Percentiles rank a stretch among this genome's conserved stretches.
Conservation (phyloP, 352 stramenopile genomes). For the Stephanocyclus meneghinianus region DNA sequence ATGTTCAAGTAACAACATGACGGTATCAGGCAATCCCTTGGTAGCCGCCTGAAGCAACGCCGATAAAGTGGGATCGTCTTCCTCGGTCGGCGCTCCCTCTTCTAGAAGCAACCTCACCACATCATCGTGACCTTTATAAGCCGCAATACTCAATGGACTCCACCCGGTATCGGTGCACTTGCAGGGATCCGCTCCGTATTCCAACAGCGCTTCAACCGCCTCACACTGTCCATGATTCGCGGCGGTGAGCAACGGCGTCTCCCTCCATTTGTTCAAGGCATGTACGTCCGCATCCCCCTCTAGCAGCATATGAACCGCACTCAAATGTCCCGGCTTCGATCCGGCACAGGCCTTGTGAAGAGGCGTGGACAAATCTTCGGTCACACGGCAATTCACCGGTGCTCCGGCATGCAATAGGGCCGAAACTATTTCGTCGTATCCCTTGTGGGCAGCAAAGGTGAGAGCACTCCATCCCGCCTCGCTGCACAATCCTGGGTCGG, state of each 20-base stretch:
- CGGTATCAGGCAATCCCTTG: conserved; percentile 81
- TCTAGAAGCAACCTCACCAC: conserved; percentile 77
- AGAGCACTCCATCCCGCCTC: conserved; percentile 81
- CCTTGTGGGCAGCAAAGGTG: conserved; percentile 83
- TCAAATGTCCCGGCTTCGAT: conserved; percentile 73
- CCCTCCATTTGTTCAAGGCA: conserved; percentile 83
- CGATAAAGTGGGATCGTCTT: conserved; percentile 79
- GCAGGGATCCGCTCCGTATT: conserved; percentile 76
- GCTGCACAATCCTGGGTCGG: conserved; percentile 76
- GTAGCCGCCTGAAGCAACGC: conserved; percentile 81
- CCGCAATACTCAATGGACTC: conserved; percentile 81
- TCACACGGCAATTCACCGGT: conserved; percentile 78
- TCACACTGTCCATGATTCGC: conserved; percentile 81
- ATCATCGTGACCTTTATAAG: conserved; percentile 83
- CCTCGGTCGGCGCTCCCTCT: conserved; percentile 78
- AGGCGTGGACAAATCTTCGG: conserved; percentile 77
- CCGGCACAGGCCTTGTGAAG: conserved; percentile 82
- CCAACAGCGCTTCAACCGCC: conserved; percentile 74
- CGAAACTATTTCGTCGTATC: conserved; percentile 80
- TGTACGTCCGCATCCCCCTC: conserved; percentile 74
- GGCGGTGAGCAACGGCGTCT: conserved; percentile 80
- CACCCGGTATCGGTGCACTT: conserved; percentile 83
- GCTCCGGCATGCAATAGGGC: conserved; percentile 68
- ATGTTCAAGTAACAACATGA: conserved; percentile 78
- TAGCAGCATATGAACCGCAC: conserved; percentile 68